Evolutionary conservation across 1,284 basidiomycete species (phyloP).

Genomic region (Fistulina hepatica): DNA sequence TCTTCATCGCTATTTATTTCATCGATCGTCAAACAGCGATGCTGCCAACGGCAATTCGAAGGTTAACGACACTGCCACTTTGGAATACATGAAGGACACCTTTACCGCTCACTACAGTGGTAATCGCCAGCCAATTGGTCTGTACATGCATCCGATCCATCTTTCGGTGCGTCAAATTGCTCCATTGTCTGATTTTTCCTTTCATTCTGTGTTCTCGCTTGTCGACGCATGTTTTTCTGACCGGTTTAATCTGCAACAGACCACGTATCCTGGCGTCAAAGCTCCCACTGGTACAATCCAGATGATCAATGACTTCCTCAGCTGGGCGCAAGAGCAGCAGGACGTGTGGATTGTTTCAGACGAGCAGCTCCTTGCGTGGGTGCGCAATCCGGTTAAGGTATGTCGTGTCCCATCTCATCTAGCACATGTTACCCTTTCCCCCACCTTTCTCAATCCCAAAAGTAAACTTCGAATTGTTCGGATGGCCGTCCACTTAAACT

Average conservation of each 20-base stretch:
- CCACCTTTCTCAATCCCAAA: no score
- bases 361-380: conserved; percentile 67
- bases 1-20: not conserved
- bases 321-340: conserved; percentile 69
- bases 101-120: conserved; percentile 66
- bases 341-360: conserved; percentile 74
- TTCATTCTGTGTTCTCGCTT: conserved; percentile 5
- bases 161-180: conserved; percentile 44
- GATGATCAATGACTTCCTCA: conserved; percentile 72
- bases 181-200: not conserved
- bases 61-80: conserved; percentile 49
- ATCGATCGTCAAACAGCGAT: conserved; percentile 29
- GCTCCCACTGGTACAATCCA: conserved; percentile 41
- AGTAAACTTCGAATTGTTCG: no score
- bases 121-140: conserved; percentile 70
- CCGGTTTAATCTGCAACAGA: conserved; percentile 27
- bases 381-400: conserved; percentile 63
- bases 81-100: conserved; percentile 65
- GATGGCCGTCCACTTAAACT: no score
- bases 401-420: no score
- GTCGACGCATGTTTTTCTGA: not conserved
- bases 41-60: conserved; percentile 38
- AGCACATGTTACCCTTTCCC: no score
- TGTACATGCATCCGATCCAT: conserved; percentile 79
- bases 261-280: conserved; percentile 46